A percentile compares a stretch with the other conserved stretches of the same genome.
Conservation (phyloP, 495 filamentous ascomycete species). For the Penicillium parvum region DNA sequence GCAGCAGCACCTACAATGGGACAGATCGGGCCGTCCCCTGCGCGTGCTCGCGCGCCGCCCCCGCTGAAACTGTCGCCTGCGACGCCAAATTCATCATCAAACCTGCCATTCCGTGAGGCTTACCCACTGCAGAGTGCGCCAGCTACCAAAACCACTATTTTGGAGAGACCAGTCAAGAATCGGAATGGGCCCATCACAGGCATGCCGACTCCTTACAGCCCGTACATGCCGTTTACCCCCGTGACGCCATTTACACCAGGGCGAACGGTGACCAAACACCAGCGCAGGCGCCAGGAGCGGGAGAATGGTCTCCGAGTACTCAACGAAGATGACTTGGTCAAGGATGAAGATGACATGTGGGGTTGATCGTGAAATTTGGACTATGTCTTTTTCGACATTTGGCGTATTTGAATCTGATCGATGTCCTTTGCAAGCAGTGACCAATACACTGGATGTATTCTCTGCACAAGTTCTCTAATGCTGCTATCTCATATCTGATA, state of each 20-base stretch:
- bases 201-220: conserved; percentile 75
- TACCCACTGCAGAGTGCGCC: conserved; percentile 51
- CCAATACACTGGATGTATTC: conserved; percentile 18
- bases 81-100: conserved; percentile 27
- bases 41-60: conserved; percentile 27
- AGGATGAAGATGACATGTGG: conserved; percentile 55
- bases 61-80: conserved; percentile 37
- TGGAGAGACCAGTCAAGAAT: conserved; percentile 59
- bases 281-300: conserved; percentile 56
- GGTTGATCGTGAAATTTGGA: conserved; percentile 28
- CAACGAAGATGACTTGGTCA: conserved; percentile 47
- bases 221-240: conserved; percentile 89
- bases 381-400: neutral
- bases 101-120: conserved; percentile 56
- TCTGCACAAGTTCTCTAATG: neutral
- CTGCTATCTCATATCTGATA: neutral
- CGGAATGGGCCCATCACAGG: conserved; percentile 65
- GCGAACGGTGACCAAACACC: conserved; percentile 64
- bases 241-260: conserved; percentile 83
- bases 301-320: conserved; percentile 38
- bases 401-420: neutral
- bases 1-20: conserved; percentile 15
- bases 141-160: conserved; percentile 71
- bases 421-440: no score
- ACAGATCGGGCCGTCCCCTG: conserved; percentile 15